phyloP scores from a whole-genome alignment of 2,329 filamentous ascomycete species.

The Blastomyces emzantsi region DNA sequence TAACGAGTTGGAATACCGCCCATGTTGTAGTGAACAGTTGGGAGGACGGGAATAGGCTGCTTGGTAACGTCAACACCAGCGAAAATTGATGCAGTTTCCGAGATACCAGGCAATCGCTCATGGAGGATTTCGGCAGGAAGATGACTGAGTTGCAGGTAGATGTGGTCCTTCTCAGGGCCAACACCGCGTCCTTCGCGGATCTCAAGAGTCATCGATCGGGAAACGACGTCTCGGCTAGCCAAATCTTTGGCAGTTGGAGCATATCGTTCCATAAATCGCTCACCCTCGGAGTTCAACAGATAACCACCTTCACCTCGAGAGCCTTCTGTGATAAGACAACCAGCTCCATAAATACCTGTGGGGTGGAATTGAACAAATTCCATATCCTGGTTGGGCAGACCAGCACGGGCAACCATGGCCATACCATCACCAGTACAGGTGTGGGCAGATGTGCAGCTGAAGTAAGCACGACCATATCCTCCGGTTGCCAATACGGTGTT shows the following conservation, averaged over 20 bases:
- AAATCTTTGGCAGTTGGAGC: conserved; percentile 97
- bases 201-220: conserved; percentile 96
- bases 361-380: conserved; percentile 99
- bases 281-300: conserved; percentile 92
- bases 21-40: conserved; percentile 99
- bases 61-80: conserved; percentile 94
- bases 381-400: conserved; percentile 96
- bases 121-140: conserved; percentile 84
- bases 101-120: conserved; percentile 96
- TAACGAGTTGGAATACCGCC: conserved; percentile 97
- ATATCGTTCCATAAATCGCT: conserved; percentile 99
- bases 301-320: conserved; percentile 98
- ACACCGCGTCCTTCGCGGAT: conserved; percentile 97
- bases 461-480: conserved; percentile 96
- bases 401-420: conserved; percentile 97
- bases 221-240: conserved; percentile 91
- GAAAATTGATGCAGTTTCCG: conserved; percentile 96
- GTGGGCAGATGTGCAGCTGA: conserved; percentile 95
- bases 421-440: conserved; percentile 98
- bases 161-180: conserved; percentile 94
- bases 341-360: conserved; percentile 97
- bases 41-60: conserved; percentile 92
- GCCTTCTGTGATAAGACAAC: conserved; percentile 95
- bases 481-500: conserved; percentile 96
- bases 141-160: conserved; percentile 96